phyloP scores from a whole-genome alignment of 345 rosid species.

The Reutealis trisperma region DNA sequence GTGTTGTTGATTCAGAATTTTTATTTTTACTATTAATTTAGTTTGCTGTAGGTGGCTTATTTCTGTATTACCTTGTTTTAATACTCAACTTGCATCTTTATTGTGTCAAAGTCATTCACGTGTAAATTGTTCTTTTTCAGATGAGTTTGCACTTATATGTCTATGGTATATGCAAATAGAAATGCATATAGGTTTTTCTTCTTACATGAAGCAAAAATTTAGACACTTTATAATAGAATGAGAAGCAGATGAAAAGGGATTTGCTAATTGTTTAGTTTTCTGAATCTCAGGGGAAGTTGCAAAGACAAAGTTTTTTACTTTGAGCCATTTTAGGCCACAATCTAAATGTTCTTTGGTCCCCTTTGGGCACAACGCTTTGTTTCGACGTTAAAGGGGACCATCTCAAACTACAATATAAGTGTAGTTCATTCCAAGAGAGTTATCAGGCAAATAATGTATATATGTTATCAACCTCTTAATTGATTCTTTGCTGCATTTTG shows the following conservation, averaged over 20 bases:
- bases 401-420: not conserved
- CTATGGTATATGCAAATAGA: not conserved
- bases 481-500: not conserved
- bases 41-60: not conserved
- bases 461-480: not conserved
- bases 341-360: not conserved
- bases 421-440: not conserved
- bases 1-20: not conserved
- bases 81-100: not conserved
- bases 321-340: no score
- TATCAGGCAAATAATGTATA: not conserved
- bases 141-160: no score
- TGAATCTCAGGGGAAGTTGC: not conserved
- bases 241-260: not conserved
- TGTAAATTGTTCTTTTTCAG: not conserved
- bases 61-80: not conserved
- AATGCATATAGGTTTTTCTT: not conserved
- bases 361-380: not conserved
- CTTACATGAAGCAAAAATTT: not conserved
- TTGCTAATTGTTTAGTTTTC: not conserved
- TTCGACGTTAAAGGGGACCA: not conserved
- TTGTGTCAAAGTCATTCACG: not conserved
- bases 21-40: no score
- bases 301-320: no score
- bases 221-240: not conserved